phyloP scores from a whole-genome alignment of 257 asterid species.

The Salvia miltiorrhiza region DNA sequence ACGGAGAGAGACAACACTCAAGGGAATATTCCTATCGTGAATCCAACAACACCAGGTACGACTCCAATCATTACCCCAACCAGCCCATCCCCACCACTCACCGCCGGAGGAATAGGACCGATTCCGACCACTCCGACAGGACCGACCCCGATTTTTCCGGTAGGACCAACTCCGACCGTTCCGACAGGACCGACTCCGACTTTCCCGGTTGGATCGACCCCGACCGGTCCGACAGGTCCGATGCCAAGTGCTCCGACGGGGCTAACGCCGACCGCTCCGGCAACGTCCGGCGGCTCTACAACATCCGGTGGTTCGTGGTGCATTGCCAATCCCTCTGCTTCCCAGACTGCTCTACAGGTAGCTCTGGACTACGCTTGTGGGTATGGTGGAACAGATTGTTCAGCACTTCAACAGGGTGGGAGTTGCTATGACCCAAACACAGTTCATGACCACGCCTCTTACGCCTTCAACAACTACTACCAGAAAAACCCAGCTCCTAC shows the following conservation, averaged over 20 bases:
- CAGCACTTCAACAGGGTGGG: slow-evolving; percentile 65
- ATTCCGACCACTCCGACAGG: slow-evolving; percentile 28
- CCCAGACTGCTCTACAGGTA: slow-evolving; percentile 81
- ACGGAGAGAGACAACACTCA: slow-evolving; percentile 34
- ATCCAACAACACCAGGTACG: slow-evolving; percentile 64
- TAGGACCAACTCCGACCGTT: slow-evolving; percentile 16
- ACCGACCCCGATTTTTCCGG: slow-evolving; percentile 12
- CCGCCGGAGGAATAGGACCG: slow-evolving; percentile 19
- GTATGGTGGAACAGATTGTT: slow-evolving; percentile 90
- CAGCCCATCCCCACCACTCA: slow-evolving; percentile 36
- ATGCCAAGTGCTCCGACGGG: not conserved
- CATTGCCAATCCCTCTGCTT: slow-evolving; percentile 62
- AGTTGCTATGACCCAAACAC: slow-evolving; percentile 80
- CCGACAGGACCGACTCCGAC: not conserved
- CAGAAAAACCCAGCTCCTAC: slow-evolving; percentile 86
- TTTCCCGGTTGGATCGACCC: slow-evolving; percentile 18
- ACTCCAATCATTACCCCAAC: slow-evolving; percentile 38
- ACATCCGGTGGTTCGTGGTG: slow-evolving; percentile 81
- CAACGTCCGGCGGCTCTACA: slow-evolving; percentile 18
- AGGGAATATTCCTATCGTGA: slow-evolving; percentile 64
- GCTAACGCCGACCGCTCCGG: not conserved
- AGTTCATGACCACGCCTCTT: slow-evolving; percentile 75
- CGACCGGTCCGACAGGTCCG: slow-evolving; percentile 19
- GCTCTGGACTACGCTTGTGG: slow-evolving; percentile 99
- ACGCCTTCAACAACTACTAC: slow-evolving; percentile 86